Evolutionary conservation across 75 land plant genomes (phyloP), one percentile per base, ranked within the genome.

Genomic region (Pinus taeda): DNA sequence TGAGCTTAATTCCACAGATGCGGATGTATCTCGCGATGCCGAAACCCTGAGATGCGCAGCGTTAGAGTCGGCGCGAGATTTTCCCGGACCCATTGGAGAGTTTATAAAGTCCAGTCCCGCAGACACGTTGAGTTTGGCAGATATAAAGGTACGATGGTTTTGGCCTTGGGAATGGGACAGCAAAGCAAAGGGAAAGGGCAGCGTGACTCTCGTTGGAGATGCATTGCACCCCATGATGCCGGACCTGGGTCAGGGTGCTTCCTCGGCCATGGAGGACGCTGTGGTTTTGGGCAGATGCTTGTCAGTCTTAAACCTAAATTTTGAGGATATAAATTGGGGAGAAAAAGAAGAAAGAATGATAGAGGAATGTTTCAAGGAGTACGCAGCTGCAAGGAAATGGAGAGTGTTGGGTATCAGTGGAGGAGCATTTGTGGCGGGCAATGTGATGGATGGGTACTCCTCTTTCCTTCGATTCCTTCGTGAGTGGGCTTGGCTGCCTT

Each of bases 211-310:
- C 39, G 91, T 91, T 12, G 91, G 92, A 7, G 92, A 90, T 37
- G 92, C 92, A 4, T 56, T 89, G 82, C 92, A 90, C 71, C 92
- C 88, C 15, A 83, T 86, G 82, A 88, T 91, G 3, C 92, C 92
- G 14, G 87, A 90, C 71, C 76, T 90, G 17, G 90, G 85, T 20
- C 93, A 86, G 64, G 91, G 91, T 18, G 91, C 86, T 4, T 81
- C 89, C 73, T 29, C 62, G 15, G 84, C 93, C 2, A 61, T 89
- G 60, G 93, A 90, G 70, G 93, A 90, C 60, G 88, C 85, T 24
- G 83, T 90, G 13, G 79, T 90, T 78, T 79, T 90, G 1, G 88
- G 78, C 8, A 80, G 87, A 15, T 63, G 73, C 30, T 77, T 85
- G 0, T 83, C 69, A 37, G 22, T 37, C 1, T 74, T 49, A 18